Evolutionary conservation across 1,139 yeast species (phyloP).

Genomic region (Pneumocystis murina): DNA sequence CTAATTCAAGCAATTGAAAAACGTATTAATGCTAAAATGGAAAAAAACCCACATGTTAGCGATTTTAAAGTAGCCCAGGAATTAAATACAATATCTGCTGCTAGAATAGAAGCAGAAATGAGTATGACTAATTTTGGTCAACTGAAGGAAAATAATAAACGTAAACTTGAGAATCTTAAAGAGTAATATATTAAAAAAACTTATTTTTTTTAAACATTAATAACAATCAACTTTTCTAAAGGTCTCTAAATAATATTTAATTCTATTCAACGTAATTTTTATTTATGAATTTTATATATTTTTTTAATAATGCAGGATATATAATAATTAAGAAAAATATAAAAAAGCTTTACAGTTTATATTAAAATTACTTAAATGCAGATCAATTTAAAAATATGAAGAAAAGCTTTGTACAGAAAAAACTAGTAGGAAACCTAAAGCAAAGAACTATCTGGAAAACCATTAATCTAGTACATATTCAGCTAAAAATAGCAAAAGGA

Average conservation of each 20-base stretch:
- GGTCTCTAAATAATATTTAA: background rate
- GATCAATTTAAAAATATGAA: background rate
- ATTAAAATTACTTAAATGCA: background rate
- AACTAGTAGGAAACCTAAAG: background rate
- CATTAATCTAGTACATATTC: background rate
- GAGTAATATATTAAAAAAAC: background rate
- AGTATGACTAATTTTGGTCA: slow-evolving; percentile 92
- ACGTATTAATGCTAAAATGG: slow-evolving; percentile 66
- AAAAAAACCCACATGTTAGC: slow-evolving; percentile 47
- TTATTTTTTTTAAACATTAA: background rate
- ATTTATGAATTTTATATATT: background rate
- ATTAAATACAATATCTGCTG: slow-evolving; percentile 55
- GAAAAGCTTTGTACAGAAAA: background rate
- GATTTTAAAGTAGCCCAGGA: slow-evolving; percentile 60
- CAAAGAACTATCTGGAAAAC: background rate
- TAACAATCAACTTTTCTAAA: background rate
- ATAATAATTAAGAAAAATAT: background rate
- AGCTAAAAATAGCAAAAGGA: background rate
- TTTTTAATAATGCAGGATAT: background rate
- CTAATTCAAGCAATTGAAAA: slow-evolving; percentile 77
- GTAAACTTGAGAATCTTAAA: background rate
- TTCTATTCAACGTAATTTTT: background rate
- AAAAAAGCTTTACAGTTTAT: background rate
- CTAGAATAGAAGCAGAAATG: slow-evolving; percentile 79
- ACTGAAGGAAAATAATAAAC: slow-evolving; percentile 33